phyloP scores from a whole-genome alignment of 805 yeast species.

The Kurtzmaniella cleridarum region DNA sequence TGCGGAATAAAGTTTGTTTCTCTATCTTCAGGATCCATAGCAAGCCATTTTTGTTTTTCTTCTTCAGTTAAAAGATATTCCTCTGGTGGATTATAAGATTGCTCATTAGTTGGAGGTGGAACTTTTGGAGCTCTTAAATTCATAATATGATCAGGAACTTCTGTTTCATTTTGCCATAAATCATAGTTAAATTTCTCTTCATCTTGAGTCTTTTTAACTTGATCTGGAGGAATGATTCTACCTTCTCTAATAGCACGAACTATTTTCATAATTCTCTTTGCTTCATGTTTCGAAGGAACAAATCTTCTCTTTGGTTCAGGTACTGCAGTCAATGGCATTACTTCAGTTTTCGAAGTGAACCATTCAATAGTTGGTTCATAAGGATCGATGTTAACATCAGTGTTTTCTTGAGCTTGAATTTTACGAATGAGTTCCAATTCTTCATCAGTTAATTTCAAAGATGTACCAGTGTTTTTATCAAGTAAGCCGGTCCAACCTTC shows the following conservation, averaged over 20 bases:
- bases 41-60: constrained; percentile 68
- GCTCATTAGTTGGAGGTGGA: constrained; percentile 95
- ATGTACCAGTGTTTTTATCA: constrained; percentile 82
- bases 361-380: constrained; percentile 94
- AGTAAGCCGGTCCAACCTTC: constrained; percentile 98
- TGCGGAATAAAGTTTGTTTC: constrained; percentile 77
- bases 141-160: constrained; percentile 74
- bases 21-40: constrained; percentile 68
- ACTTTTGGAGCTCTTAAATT: constrained; percentile 90
- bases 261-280: constrained; percentile 91
- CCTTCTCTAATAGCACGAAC: constrained; percentile 97
- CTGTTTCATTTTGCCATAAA: constrained; percentile 65
- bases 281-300: constrained; percentile 95
- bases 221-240: constrained; percentile 72
- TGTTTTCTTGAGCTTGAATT: constrained; percentile 78
- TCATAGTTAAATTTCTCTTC: constrained; percentile 56
- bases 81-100: constrained; percentile 95
- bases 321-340: constrained; percentile 86
- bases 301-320: constrained; percentile 98
- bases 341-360: constrained; percentile 81
- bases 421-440: constrained; percentile 85
- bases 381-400: constrained; percentile 76
- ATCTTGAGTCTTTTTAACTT: constrained; percentile 46
- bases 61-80: constrained; percentile 82
- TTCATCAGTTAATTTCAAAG: constrained; percentile 77